Percentiles rank a stretch among this genome's conserved stretches.
phyloP scores from a whole-genome alignment of 75 land plant species.

The Isoetes taiwanensis region DNA sequence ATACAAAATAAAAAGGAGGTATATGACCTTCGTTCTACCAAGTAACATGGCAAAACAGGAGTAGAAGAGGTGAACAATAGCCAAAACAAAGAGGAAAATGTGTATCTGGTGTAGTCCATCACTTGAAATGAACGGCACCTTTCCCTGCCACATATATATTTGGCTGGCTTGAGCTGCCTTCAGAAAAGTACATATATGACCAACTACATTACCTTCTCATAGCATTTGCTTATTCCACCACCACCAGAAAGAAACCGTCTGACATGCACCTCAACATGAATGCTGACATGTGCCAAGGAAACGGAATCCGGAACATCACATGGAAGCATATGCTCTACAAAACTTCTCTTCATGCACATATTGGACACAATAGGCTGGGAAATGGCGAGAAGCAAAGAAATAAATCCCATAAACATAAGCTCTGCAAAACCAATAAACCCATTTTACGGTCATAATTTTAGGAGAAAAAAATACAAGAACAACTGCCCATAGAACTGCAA shows the following conservation, averaged over 20 bases:
- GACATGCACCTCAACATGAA: no score
- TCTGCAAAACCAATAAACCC: conserved; percentile 24
- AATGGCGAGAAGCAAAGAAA: conserved; percentile 34
- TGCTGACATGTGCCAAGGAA: no score
- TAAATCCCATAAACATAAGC: conserved; percentile 42
- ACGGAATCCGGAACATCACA: no score
- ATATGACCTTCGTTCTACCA: conserved; percentile 6
- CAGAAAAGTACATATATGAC: not conserved
- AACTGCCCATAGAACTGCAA: not conserved
- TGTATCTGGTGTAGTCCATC: conserved; percentile 21
- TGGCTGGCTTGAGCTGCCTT: not conserved
- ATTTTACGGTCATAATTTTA: no score
- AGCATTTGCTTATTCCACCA: no score
- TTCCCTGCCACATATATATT: conserved; percentile 12
- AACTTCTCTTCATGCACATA: no score
- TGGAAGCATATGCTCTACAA: no score
- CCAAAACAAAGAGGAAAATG: conserved; percentile 19
- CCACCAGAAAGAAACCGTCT: no score
- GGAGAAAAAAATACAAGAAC: no score
- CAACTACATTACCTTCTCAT: no score
- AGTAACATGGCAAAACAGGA: conserved; percentile 7
- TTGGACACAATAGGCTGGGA: conserved; percentile 23
- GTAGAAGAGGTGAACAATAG: conserved; percentile 17
- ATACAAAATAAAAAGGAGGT: no score
- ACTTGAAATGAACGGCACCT: conserved; percentile 11